These are phyloP conservation scores for Melanomma pulvis-pyrius DNA, from an alignment of 495 filamentous ascomycete genomes.

Conservation along the genomic window DNA sequence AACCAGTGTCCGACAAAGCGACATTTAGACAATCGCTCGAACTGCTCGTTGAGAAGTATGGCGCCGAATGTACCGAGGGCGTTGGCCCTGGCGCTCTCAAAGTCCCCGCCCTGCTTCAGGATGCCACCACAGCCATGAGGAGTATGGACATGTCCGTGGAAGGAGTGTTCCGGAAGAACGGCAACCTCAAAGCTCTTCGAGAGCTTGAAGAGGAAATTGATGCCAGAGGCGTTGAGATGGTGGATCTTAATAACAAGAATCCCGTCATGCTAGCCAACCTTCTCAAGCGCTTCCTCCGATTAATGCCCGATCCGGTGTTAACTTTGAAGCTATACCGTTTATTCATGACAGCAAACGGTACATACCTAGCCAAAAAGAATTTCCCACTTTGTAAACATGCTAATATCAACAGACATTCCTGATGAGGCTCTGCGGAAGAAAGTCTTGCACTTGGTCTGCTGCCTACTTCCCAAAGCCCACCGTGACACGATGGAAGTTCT, in stretches of 20 bases:
- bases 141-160: conserved; percentile 99
- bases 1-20: conserved; percentile 56
- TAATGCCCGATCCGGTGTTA: conserved; percentile 91
- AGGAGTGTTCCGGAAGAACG: conserved; percentile 98
- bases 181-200: conserved; percentile 88
- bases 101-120: conserved; percentile 87
- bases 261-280: conserved; percentile 94
- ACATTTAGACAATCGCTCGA: conserved; percentile 88
- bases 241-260: conserved; percentile 80
- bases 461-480: conserved; percentile 88
- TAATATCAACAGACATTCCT: conserved; percentile 63
- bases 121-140: conserved; percentile 88
- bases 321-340: conserved; percentile 93
- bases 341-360: conserved; percentile 86
- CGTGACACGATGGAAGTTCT: conserved; percentile 94
- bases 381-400: background rate
- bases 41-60: conserved; percentile 85
- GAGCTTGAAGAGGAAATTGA: conserved; percentile 84
- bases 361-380: conserved; percentile 37
- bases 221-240: conserved; percentile 72
- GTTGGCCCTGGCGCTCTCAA: conserved; percentile 88
- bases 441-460: conserved; percentile 88
- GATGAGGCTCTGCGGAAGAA: conserved; percentile 81
- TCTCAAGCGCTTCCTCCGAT: conserved; percentile 91
- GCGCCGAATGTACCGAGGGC: conserved; percentile 92